phyloP scores from a whole-genome alignment of 2,329 filamentous ascomycete species.

The Pseudogymnoascus sp. region DNA sequence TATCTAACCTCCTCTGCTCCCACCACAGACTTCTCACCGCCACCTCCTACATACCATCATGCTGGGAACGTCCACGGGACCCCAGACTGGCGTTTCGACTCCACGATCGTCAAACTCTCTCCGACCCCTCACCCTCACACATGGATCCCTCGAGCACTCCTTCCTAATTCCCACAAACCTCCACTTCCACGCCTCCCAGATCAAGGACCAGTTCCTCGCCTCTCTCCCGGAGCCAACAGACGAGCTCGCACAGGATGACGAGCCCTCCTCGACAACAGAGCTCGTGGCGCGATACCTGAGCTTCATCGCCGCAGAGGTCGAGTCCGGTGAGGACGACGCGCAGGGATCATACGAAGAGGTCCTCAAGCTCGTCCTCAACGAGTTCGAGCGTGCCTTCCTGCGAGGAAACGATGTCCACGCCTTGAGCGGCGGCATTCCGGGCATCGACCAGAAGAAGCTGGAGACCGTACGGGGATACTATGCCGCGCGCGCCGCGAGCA shows the following conservation, averaged over 20 bases:
- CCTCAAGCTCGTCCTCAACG: conserved; percentile 82
- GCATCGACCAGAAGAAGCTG: conserved; percentile 88
- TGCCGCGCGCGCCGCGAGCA: conserved; percentile 71
- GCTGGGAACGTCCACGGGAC: conserved; percentile 76
- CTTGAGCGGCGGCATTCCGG: conserved; percentile 72
- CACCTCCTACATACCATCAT: conserved; percentile 42
- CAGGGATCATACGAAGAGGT: conserved; percentile 88
- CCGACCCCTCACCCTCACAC: conserved; percentile 79
- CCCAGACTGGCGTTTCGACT: conserved; percentile 93
- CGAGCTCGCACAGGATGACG: conserved; percentile 94
- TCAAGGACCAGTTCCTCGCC: conserved; percentile 82
- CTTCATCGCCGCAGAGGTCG: conserved; percentile 79
- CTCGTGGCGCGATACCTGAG: conserved; percentile 90
- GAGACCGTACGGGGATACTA: conserved; percentile 88
- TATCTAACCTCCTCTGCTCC: not conserved
- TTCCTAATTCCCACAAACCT: conserved; percentile 91
- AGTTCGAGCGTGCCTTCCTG: conserved; percentile 93
- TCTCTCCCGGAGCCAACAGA: conserved; percentile 87
- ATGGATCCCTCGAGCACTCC: conserved; percentile 92
- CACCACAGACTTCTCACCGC: not conserved
- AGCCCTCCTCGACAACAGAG: conserved; percentile 92
- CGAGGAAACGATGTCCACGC: conserved; percentile 95
- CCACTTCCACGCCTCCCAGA: conserved; percentile 90
- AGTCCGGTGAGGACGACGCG: conserved; percentile 82
- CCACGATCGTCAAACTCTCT: conserved; percentile 89